Evolutionary conservation across 75 land plant genomes (phyloP).

Genomic region (Picea glauca): DNA sequence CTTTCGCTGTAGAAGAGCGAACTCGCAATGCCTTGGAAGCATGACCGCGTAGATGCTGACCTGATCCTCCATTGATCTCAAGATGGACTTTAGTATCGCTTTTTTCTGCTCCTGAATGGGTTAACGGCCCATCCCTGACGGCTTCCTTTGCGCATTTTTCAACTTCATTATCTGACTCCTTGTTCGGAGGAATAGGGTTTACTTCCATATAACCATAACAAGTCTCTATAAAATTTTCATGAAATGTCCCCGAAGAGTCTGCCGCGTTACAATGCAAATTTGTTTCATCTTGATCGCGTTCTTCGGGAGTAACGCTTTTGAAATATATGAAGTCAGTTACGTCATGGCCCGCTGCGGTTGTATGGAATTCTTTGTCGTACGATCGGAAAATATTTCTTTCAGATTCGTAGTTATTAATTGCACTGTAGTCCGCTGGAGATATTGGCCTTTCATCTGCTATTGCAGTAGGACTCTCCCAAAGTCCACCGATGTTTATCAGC

Average conservation of each 20-base stretch:
- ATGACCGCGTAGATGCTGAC: neutral
- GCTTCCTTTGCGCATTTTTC: neutral
- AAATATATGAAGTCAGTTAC: neutral
- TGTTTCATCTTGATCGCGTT: neutral
- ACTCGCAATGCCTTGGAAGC: neutral
- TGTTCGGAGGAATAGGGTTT: neutral
- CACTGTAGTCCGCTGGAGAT: neutral
- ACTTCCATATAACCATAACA: neutral
- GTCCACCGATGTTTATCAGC: neutral
- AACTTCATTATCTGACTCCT: neutral
- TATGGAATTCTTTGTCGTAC: too few species aligned
- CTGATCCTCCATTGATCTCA: neutral
- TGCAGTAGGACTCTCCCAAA: too few species aligned
- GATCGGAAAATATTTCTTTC: neutral
- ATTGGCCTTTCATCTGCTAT: neutral
- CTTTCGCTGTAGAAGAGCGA: slow-evolving; percentile 29
- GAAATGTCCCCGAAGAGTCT: neutral
- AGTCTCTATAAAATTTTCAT: neutral
- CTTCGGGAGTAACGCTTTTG: neutral
- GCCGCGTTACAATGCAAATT: too few species aligned
- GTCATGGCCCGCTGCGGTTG: neutral
- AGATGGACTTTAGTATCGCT: neutral
- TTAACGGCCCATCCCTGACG: neutral
- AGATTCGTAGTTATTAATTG: neutral
- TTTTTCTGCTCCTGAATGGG: neutral